Base-by-base conservation (phyloP, 768 basidiomycete species). In the Artomyces pyxidatus region DNA sequence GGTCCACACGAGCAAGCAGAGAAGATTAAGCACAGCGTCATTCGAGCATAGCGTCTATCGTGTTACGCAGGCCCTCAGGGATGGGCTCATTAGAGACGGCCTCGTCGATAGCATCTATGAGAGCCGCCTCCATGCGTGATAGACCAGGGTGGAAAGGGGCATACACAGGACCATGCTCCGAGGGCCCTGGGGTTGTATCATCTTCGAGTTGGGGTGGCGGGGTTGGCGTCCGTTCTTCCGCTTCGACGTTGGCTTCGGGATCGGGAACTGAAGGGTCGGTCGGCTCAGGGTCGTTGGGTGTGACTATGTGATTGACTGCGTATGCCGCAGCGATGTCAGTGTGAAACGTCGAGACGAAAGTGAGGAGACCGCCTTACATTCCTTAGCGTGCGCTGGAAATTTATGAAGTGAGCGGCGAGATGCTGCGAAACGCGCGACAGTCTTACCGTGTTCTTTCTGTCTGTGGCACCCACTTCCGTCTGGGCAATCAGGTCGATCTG, bases 381-480 rank as follows among this genome's bases (percentile, higher is more conserved):
- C 85, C 65, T 70, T 78, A 8, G 85, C 84, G 61, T 90, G 88
- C 3, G 67, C 86, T 87, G 39, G 37, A 41, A 38, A 45, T 1
- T 27, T 2, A 17, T 43, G 17, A 48, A 17, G 32, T 30, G 19
- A 47, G 39, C n/a, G 14, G 25, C n/a, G 26, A 27, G 26, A 55
- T 37, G 23, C 49, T 48, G 21, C 5, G 4, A 29, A 10, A 19
- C 14, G 25, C 22, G 16, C 8, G 38, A 48, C n/a, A 45, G 29
- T 64, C 80, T 56, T 61, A 85, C 86, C 75, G 32, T 78, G 73
- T 54, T 88, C 80, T 60, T 74, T 80, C 62, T 88, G 86, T 48
- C 69, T 74, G 30, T 58, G 56, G 59, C 88, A 91, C 11, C 53
- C 61, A 25, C 60, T 65, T n/a, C 83, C 84, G 6, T 84, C 74